Evolutionary conservation across 2,329 filamentous ascomycete species (phyloP).

Genomic region (Huntiella bhutanensis): DNA sequence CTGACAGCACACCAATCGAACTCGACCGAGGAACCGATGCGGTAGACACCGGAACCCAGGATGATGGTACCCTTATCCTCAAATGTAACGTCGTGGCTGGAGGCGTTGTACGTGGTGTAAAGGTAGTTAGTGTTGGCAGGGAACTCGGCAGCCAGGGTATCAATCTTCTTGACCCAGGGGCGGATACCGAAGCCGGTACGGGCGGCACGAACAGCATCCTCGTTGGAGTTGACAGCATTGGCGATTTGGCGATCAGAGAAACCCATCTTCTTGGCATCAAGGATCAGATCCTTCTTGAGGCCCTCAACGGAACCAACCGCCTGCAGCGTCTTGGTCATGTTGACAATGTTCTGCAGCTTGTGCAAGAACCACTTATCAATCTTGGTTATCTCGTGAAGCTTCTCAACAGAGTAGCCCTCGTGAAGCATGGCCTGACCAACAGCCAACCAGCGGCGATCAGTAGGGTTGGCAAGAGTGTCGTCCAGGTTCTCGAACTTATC

Average conservation of each 20-base stretch:
- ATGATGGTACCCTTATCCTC: conserved; percentile 82
- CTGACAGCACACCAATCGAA: conserved; percentile 98
- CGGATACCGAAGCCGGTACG: conserved; percentile 74
- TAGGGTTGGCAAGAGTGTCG: conserved; percentile 75
- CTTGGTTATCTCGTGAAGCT: conserved; percentile 83
- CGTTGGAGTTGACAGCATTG: conserved; percentile 61
- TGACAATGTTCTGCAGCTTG: conserved; percentile 94
- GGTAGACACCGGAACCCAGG: conserved; percentile 87
- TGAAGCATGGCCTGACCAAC: conserved; percentile 96
- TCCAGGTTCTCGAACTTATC: conserved; percentile 90
- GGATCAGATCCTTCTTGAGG: conserved; percentile 71
- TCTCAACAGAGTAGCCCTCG: conserved; percentile 85
- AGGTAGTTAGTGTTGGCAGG: conserved; percentile 88
- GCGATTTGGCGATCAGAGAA: conserved; percentile 97
- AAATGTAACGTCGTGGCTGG: conserved; percentile 80
- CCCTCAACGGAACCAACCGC: conserved; percentile 64
- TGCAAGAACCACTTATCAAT: conserved; percentile 99
- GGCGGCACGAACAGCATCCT: conserved; percentile 74
- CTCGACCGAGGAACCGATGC: conserved; percentile 92
- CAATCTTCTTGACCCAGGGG: conserved; percentile 66
- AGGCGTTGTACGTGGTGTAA: conserved; percentile 95
- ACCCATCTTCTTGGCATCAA: conserved; percentile 90
- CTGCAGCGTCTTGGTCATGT: conserved; percentile 74
- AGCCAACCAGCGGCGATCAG: conserved; percentile 89
- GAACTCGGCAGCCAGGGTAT: conserved; percentile 93